Percentiles rank a stretch among this genome's conserved stretches.
phyloP scores from a whole-genome alignment of 129 eudicot genomes.

The Flaveria sonorensis region DNA sequence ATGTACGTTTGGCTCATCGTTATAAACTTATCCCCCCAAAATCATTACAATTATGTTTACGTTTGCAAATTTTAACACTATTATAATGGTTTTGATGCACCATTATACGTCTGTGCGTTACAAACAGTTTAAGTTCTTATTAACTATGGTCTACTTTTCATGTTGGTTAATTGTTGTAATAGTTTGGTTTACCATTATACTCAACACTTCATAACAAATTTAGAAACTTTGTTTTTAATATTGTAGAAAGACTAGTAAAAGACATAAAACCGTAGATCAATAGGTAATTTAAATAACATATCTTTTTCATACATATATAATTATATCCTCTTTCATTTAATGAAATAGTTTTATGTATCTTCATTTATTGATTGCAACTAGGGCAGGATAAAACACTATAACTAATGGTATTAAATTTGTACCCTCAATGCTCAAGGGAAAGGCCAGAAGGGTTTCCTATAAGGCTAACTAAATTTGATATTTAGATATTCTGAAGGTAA shows the following conservation, averaged over 20 bases:
- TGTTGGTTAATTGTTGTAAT: background rate
- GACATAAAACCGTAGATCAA: no score
- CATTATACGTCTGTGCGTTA: background rate
- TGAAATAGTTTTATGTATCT: background rate
- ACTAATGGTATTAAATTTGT: conserved; percentile 28
- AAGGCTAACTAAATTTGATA: no score
- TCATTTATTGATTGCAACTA: background rate
- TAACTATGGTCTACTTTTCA: background rate
- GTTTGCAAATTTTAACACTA: background rate
- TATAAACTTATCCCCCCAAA: background rate
- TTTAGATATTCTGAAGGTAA: no score
- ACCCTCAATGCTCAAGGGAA: conserved; percentile 4
- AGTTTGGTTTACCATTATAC: no score
- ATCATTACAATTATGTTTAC: background rate
- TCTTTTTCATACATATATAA: background rate
- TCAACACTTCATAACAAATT: no score
- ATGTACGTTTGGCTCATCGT: background rate
- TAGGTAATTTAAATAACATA: no score
- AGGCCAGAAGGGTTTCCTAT: no score
- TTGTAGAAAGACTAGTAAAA: no score
- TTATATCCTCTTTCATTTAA: background rate
- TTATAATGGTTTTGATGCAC: background rate
- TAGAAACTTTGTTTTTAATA: no score
- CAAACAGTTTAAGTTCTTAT: background rate
- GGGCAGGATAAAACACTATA: conserved; percentile 25